Conservation (phyloP, 108 stramenopile genomes). For the Fistulifera pelliculosa region DNA sequence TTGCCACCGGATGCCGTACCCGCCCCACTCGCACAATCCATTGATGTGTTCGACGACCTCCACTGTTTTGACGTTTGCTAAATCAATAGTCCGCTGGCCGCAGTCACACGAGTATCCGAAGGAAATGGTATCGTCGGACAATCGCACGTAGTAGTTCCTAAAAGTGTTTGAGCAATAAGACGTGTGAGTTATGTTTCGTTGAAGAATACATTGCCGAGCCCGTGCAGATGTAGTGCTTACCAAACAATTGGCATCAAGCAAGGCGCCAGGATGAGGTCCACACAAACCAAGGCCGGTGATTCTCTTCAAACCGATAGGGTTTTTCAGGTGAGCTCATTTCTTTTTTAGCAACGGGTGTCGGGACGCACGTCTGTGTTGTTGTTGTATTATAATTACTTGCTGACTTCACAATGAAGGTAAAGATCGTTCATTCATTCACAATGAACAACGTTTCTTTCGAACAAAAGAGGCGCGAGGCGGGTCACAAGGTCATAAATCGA, state of each 20-base stretch:
- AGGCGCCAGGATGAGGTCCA: constrained; percentile 4
- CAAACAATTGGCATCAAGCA: constrained; percentile 4
- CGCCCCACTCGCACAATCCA: constrained; percentile 3
- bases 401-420: too few species aligned
- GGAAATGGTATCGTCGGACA: not conserved
- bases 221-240: not conserved
- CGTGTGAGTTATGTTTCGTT: too few species aligned
- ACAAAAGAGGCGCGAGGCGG: too few species aligned
- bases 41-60: not conserved
- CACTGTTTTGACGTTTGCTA: not conserved
- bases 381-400: too few species aligned
- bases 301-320: not conserved
- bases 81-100: not conserved
- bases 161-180: not conserved
- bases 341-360: too few species aligned
- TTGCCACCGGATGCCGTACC: constrained; percentile 4
- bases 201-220: too few species aligned
- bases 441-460: too few species aligned
- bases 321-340: not conserved
- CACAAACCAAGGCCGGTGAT: not conserved
- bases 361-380: too few species aligned
- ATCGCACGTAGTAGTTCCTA: constrained; percentile 3
- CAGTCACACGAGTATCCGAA: constrained; percentile 4
- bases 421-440: too few species aligned
- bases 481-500: too few species aligned